phyloP scores from a whole-genome alignment of 345 rosid genomes.

The Diplotaxis tenuifolia region DNA sequence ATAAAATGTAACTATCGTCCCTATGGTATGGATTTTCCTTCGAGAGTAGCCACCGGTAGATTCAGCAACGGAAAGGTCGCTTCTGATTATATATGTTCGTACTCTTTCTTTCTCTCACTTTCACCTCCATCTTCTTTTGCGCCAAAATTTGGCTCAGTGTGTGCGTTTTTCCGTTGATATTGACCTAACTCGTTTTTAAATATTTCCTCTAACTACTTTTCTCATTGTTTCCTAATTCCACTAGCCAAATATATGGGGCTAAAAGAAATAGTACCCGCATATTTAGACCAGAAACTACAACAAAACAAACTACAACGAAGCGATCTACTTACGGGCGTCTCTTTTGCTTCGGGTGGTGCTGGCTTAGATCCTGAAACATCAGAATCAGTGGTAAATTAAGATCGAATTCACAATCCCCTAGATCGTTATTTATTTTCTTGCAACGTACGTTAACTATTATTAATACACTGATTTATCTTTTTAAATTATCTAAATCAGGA shows the following conservation, averaged over 20 bases:
- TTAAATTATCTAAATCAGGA: conserved; percentile 15
- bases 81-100: conserved; percentile 40
- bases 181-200: neutral
- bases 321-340: conserved; percentile 65
- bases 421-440: neutral
- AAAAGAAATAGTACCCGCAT: conserved; percentile 51
- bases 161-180: neutral
- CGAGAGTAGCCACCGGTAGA: conserved; percentile 52
- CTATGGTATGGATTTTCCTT: conserved; percentile 47
- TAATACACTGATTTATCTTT: neutral
- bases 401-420: neutral
- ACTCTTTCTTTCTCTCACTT: neutral
- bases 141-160: neutral
- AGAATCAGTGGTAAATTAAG: conserved; percentile 35
- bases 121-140: neutral
- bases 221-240: neutral
- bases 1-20: conserved; percentile 48
- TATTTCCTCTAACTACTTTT: neutral
- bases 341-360: conserved; percentile 64
- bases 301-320: conserved; percentile 23
- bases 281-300: conserved; percentile 47
- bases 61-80: conserved; percentile 52
- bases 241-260: conserved; percentile 57
- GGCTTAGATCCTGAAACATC: conserved; percentile 65
- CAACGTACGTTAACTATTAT: neutral